These are phyloP conservation scores for Linum trigynum DNA, from an alignment of 345 rosid species.

Conservation along the genomic window DNA sequence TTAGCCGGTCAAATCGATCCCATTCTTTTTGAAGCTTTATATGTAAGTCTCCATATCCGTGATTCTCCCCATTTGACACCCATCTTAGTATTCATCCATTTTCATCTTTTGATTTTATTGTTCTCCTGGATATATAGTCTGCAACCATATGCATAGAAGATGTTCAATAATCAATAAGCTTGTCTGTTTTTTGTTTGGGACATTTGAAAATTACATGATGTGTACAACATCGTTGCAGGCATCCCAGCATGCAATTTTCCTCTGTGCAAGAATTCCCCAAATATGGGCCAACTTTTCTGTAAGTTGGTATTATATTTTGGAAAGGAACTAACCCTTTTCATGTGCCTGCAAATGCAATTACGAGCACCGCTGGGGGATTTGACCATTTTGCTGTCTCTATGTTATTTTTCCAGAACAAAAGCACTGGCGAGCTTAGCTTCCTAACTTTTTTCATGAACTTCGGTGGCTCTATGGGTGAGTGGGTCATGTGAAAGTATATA, in stretches of 20 bases:
- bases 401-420: slow-evolving; percentile 54
- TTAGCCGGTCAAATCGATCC: slow-evolving; percentile 79
- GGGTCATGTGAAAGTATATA: not conserved
- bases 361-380: not conserved
- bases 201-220: slow-evolving; percentile 1
- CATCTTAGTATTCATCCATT: not conserved
- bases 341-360: no score
- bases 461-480: slow-evolving; percentile 68
- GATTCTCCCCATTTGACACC: slow-evolving; percentile 4
- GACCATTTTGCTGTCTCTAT: slow-evolving; percentile 46
- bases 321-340: no score
- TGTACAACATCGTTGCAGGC: slow-evolving; percentile 40
- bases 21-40: slow-evolving; percentile 78
- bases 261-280: slow-evolving; percentile 87
- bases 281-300: slow-evolving; percentile 81
- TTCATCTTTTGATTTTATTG: not conserved
- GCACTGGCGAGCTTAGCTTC: slow-evolving; percentile 92
- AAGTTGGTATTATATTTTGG: slow-evolving; percentile 23
- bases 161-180: not conserved
- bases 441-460: slow-evolving; percentile 75
- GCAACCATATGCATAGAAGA: not conserved
- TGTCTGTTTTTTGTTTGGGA: not conserved
- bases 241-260: slow-evolving; percentile 89
- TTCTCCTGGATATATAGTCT: not conserved
- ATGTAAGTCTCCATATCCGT: slow-evolving; percentile 38